phyloP scores from a whole-genome alignment of 2,329 filamentous ascomycete species.

The Pseudogymnoascus sp. region DNA sequence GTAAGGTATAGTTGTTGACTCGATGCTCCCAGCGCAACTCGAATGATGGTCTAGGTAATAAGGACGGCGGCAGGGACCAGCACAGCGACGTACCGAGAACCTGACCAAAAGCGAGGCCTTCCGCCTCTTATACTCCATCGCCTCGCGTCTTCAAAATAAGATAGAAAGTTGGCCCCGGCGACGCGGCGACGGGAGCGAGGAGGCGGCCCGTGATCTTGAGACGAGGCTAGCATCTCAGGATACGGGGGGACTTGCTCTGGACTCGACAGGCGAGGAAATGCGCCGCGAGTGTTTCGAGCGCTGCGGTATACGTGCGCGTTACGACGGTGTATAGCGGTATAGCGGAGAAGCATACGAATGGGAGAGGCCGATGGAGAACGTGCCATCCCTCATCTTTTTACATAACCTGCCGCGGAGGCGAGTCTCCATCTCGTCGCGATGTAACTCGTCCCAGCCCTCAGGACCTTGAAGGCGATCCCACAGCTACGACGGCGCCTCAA shows the following conservation, averaged over 20 bases:
- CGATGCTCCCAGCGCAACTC: conserved; percentile 4
- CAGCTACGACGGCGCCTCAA: not conserved
- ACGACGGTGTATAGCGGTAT: not conserved
- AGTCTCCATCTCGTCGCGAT: not conserved
- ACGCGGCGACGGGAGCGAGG: conserved; percentile 6
- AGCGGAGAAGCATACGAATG: not conserved
- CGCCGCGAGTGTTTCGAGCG: conserved; percentile 5
- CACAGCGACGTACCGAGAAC: not conserved
- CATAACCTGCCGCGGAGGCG: not conserved
- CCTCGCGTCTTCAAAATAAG: not conserved
- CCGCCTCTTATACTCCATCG: not conserved
- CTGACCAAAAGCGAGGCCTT: not conserved
- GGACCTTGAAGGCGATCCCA: not conserved
- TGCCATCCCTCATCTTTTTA: not conserved
- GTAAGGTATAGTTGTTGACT: not conserved
- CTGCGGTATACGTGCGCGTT: conserved; percentile 1
- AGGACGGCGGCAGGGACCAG: not conserved
- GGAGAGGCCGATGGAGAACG: not conserved
- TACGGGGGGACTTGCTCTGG: conserved; percentile 1
- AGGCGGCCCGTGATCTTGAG: conserved; percentile 5
- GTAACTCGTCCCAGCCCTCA: not conserved
- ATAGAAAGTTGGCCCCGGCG: not conserved
- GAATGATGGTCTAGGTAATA: conserved; percentile 2
- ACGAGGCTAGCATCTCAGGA: conserved; percentile 7
- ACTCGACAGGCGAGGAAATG: not conserved